Evolutionary conservation across 1,284 basidiomycete species (phyloP).

Genomic region (Ganoderma boninense): DNA sequence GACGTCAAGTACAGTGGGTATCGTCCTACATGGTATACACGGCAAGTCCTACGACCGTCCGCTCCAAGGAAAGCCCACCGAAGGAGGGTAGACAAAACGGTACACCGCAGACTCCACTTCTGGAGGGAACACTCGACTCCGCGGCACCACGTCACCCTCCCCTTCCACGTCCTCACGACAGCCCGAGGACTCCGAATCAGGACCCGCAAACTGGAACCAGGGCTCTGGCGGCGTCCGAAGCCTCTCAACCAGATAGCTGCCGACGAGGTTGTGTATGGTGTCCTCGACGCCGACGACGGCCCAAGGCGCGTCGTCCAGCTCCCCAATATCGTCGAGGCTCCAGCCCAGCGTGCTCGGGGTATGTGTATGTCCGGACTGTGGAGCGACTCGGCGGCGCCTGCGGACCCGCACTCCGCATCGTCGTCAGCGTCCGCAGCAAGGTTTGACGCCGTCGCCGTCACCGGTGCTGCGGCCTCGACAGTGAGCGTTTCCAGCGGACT

Average conservation of each 20-base stretch:
- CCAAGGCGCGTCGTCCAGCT: neutral
- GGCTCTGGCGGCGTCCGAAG: neutral
- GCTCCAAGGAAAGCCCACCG: neutral
- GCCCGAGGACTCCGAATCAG: too few relatives aligned
- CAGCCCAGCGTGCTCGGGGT: neutral
- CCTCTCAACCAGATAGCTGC: slow-evolving; percentile 1
- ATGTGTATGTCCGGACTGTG: neutral
- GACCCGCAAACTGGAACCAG: neutral
- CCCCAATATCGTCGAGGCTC: neutral
- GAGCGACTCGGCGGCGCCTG: neutral
- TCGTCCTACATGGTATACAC: neutral
- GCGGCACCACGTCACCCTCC: neutral
- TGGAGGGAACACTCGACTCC: neutral
- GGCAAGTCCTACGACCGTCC: neutral
- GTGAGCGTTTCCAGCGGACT: neutral
- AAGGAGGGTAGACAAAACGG: neutral
- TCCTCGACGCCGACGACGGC: slow-evolving; percentile 3
- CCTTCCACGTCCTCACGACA: neutral
- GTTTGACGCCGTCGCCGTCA: neutral
- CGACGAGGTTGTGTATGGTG: slow-evolving; percentile 3
- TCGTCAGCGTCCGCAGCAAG: neutral
- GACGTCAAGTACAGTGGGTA: neutral
- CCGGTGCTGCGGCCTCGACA: neutral
- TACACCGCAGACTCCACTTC: neutral
- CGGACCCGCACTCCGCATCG: neutral